Base-by-base conservation (phyloP, 805 yeast species). In the Sporopachydermia lactativora region DNA sequence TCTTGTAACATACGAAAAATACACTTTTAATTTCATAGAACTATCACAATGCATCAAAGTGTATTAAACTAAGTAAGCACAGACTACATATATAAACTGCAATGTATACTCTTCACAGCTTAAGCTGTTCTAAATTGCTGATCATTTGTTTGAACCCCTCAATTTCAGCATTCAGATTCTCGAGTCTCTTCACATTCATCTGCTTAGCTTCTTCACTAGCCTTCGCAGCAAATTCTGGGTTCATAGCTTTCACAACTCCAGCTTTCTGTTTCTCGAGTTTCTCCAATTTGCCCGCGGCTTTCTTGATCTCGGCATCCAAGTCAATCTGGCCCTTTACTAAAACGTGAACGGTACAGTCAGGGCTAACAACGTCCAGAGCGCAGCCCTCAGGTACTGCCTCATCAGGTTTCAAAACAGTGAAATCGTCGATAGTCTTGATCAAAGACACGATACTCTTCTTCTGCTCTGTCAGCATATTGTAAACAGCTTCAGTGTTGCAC, bases 261-360 rank as follows among this genome's bases (percentile, higher is more conserved):
- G 68, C 70, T 54, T 73, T 71, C 47, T 73, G 63, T 51, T 73
- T 77, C 49, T 64, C 60, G 36, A 79, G 73, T 60, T 79, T 81
- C 45, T 60, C 70, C 52, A 88, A 69, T 66, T 82, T 89, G 71
- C 75, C 75, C 53, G 67, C 60, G 34, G 86, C 92, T 71, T 89
- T 92, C 50, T 67, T 56, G 52, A 92, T 82, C 65, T 92, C 97
- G 42, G 81, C 81, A 53, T 86, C 96, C 50, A 88, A 73, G 60
- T 89, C 96, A 50, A 92, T 77, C 57, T 81, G 88, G 41, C 97
- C 98, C 70, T 85, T 88, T 43, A 89, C 96, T 58, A 92, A 70
- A 19, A 89, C 74, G 53, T 85, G 95, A 15, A 88, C 97, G 45
- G 76, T 79, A 58, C 84, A 77, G 42, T 74, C 81, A 39, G 94